Evolutionary conservation across 257 asterid genomes (phyloP).

Genomic region (Galeopsis tetrahit): DNA sequence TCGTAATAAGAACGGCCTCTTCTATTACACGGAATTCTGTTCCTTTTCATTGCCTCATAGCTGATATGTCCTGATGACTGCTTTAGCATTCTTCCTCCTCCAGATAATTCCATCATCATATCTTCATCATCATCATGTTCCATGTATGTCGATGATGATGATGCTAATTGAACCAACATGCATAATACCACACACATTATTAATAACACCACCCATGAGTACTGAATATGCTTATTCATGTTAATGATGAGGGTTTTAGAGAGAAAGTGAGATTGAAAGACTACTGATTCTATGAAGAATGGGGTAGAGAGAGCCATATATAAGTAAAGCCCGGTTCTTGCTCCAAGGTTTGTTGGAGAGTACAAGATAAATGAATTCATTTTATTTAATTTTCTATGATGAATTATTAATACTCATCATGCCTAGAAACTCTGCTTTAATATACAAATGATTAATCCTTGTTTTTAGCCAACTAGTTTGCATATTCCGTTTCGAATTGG

Average conservation of each 20-base stretch:
- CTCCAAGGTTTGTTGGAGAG: slow-evolving; percentile 32
- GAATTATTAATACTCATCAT: neutral
- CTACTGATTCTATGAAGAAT: neutral
- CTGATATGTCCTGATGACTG: slow-evolving; percentile 27
- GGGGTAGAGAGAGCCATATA: neutral
- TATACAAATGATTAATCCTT: slow-evolving; percentile 1
- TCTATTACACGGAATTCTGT: slow-evolving; percentile 36
- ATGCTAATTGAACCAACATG: neutral
- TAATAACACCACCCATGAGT: neutral
- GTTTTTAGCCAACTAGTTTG: slow-evolving; percentile 29
- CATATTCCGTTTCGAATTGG: slow-evolving; percentile 3
- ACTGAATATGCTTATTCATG: too few species aligned
- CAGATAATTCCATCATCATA: slow-evolving; percentile 33
- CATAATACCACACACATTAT: slow-evolving; percentile 24
- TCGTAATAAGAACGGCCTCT: slow-evolving; percentile 48
- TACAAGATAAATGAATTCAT: neutral
- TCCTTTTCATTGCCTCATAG: slow-evolving; percentile 41
- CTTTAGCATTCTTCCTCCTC: slow-evolving; percentile 18
- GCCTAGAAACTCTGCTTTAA: neutral
- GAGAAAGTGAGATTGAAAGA: neutral
- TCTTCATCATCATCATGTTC: slow-evolving; percentile 29
- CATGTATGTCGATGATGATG: slow-evolving; percentile 14
- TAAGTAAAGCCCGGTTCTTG: slow-evolving; percentile 31
- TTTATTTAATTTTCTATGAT: neutral
- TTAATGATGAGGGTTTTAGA: neutral